Evolutionary conservation across 108 stramenopile species (phyloP), one percentile per base, ranked within the genome.

Genomic region (Skeletonema costatum): DNA sequence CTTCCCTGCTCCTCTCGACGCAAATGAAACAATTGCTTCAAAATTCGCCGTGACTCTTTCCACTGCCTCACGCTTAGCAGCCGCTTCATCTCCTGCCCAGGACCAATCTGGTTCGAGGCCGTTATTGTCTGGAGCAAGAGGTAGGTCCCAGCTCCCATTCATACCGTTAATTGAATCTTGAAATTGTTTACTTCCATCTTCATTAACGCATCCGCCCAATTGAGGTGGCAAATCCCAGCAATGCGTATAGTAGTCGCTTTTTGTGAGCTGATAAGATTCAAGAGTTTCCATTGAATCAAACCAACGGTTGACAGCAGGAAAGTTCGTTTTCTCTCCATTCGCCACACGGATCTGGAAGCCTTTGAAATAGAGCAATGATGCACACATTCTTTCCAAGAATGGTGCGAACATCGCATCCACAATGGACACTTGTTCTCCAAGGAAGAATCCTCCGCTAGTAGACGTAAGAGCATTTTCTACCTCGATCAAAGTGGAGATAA

Each of bases 161-260:
- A 81, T 13, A 25, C 93, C 93, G 58, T 95, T 86, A 68, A 95
- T 92, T 4, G 90, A 87, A 14, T 84, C 61, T 71, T 84, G 84
- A 60, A 76, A 91, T 5, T 73, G 78, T 80, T 91, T 76, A 32
- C 91, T 80, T 10, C 81, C 91, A 19, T 73, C 35, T 74, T 95
- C 94, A n/a, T 65, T 56, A 16, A 83, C 70, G 68, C 97, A 97
- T 19, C 94, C 92, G 30, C 97, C 97, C 36, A 97, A 75, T 75
- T 98, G 97, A n/a, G 97, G 97, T 41, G 97, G 97, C 56, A 98
- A 84, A 78, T 97, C 96, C 90, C 94, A 94, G 48, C 92, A 91
- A 72, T 98, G 96, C 8, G 96, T 96, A 84, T 95, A 97, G 75
- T 95, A 97, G 75, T 97, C 96, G 38, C 86, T 84, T 65, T 96